Evolutionary conservation across 495 filamentous ascomycete species (phyloP), one percentile per base, ranked within the genome.

Genomic region (Daldinia concentrica): DNA sequence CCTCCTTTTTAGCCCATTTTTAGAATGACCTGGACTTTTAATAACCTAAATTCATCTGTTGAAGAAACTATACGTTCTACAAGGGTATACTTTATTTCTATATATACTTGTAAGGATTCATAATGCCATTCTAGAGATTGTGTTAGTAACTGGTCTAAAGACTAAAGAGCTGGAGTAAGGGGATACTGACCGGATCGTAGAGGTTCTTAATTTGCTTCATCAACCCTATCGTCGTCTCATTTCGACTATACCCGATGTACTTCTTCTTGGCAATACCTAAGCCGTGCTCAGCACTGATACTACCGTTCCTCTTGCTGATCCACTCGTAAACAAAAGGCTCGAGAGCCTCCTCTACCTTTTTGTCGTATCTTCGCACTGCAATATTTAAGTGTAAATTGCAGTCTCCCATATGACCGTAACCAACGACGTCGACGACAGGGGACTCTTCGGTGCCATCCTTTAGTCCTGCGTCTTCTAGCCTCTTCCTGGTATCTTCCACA

Each of bases 291-390:
- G 95, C 95, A 75, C 93, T 97, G 78, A 99, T 96, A 79, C 92
- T 96, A 64, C 95, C 95, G 61, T 91, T 90, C 39, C 90, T 85
- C 80, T 91, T 86, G 63, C 88, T 84, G 64, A 99, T 95, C 95
- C 95, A 98, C 79, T 98, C 94, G 76, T 97, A 99, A 30, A 99
- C 91, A 82, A 91, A 99, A 3, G 95, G 95, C 82, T 99, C 95
- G 26, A 99, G 86, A 48, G 83, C 87, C 81, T 94, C 87, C 84
- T 99, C 95, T 24, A 98, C 93, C 58, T 89, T 83, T 82, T 93
- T 93, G 79, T 94, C 92, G 79, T 93, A 98, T 62, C 89, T 81
- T 64, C 95, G 82, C 26, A 90, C 91, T 0, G 92, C 82, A 17
- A 99, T 85, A 79, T 99, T 99, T 63, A 99, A 82, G 80, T 99